A percentile compares a stretch with the other conserved stretches of the same genome.
These are phyloP conservation scores for Candida nanaspora DNA, from an alignment of 805 yeast species.

Conservation along the genomic window DNA sequence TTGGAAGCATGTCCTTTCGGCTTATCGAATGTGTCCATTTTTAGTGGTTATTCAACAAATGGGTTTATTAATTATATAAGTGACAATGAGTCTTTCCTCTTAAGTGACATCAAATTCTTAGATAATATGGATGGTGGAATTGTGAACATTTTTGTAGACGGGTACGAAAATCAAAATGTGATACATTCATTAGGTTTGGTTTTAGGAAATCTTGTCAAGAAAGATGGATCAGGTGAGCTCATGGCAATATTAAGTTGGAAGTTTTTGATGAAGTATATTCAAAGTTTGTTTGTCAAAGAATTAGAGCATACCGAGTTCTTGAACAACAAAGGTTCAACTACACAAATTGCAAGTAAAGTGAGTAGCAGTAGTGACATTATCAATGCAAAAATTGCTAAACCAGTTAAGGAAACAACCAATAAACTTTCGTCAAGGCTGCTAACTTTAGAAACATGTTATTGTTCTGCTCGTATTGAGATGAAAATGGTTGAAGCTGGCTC, in stretches of 20 bases:
- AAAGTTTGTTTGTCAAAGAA: not conserved
- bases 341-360: not conserved
- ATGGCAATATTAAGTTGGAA: constrained; percentile 18
- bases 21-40: constrained; percentile 15
- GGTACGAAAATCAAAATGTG: not conserved
- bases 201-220: constrained; percentile 29
- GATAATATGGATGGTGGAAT: constrained; percentile 41
- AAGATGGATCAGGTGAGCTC: constrained; percentile 40
- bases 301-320: not conserved
- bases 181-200: constrained; percentile 29
- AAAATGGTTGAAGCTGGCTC: not conserved
- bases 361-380: not conserved
- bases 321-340: not conserved
- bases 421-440: not conserved
- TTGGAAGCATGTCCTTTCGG: constrained; percentile 18
- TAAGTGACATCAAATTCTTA: constrained; percentile 34
- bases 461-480: not conserved
- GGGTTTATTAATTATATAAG: constrained; percentile 21
- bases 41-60: constrained; percentile 10
- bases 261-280: constrained; percentile 1
- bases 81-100: constrained; percentile 8
- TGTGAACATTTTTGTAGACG: constrained; percentile 10
- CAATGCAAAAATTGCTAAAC: not conserved
- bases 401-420: not conserved
- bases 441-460: not conserved